Evolutionary conservation across 2,329 filamentous ascomycete genomes (phyloP).

Genomic region (Herpotrichia juniperi): DNA sequence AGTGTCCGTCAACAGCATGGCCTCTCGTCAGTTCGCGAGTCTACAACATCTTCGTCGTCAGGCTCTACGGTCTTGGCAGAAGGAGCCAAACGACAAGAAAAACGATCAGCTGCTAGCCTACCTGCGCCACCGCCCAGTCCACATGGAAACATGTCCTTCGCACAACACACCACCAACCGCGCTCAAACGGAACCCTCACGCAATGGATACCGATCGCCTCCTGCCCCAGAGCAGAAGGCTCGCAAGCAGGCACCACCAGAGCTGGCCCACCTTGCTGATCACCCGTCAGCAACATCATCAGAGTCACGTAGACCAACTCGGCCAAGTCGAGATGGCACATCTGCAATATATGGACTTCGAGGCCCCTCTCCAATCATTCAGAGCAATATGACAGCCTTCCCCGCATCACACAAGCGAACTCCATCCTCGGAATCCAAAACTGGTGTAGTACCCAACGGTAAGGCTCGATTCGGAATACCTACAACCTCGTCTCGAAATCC

Average conservation of each 20-base stretch:
- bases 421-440: slow-evolving; percentile 54
- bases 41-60: slow-evolving; percentile 74
- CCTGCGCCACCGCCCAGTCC: slow-evolving; percentile 61
- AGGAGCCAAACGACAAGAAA: slow-evolving; percentile 52
- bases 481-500: slow-evolving; percentile 45
- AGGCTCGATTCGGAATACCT: slow-evolving; percentile 30
- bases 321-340: slow-evolving; percentile 54
- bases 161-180: background rate
- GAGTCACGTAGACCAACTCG: slow-evolving; percentile 54
- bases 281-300: slow-evolving; percentile 55
- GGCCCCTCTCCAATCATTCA: slow-evolving; percentile 61
- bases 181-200: background rate
- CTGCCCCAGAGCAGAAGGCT: slow-evolving; percentile 13
- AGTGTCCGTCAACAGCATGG: slow-evolving; percentile 60
- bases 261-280: slow-evolving; percentile 65
- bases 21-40: slow-evolving; percentile 71
- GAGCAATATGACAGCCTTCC: slow-evolving; percentile 59
- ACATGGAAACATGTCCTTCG: slow-evolving; percentile 7
- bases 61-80: slow-evolving; percentile 69
- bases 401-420: slow-evolving; percentile 57
- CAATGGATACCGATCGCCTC: slow-evolving; percentile 6
- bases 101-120: slow-evolving; percentile 34
- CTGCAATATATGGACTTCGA: slow-evolving; percentile 50
- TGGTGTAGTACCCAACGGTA: slow-evolving; percentile 20
- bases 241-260: slow-evolving; percentile 43